Percentiles rank a stretch among this genome's conserved stretches.
These are phyloP conservation scores for Penicillium arizonense DNA, from an alignment of 495 filamentous ascomycete species.

Conservation along the genomic window DNA sequence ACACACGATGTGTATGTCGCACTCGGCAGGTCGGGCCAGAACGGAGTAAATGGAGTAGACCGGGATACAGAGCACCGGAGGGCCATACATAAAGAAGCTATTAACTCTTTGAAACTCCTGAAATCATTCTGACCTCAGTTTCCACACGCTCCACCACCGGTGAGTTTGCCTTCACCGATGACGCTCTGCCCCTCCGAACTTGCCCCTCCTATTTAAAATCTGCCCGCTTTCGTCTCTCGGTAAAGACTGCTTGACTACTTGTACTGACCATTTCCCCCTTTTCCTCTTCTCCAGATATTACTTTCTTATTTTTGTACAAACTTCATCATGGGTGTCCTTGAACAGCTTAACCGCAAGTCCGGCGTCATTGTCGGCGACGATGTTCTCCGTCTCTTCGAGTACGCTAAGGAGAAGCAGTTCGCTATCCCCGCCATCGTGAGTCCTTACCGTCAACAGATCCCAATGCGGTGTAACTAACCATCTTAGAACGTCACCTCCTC, in stretches of 20 bases:
- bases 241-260: conserved; percentile 14
- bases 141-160: conserved; percentile 19
- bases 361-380: conserved; percentile 89
- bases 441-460: conserved; percentile 5
- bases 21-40: background rate
- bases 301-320: conserved; percentile 7
- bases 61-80: background rate
- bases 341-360: conserved; percentile 70
- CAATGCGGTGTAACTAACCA: background rate
- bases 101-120: conserved; percentile 4
- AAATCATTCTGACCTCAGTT: conserved; percentile 31
- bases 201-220: conserved; percentile 19
- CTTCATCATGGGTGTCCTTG: conserved; percentile 60
- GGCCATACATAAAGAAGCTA: conserved; percentile 5
- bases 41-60: conserved; percentile 1
- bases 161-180: conserved; percentile 28
- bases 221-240: conserved; percentile 31
- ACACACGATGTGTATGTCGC: too few relatives aligned
- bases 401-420: conserved; percentile 79
- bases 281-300: conserved; percentile 10
- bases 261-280: conserved; percentile 9
- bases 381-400: conserved; percentile 74
- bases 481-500: conserved; percentile 81
- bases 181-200: conserved; percentile 26
- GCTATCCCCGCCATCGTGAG: conserved; percentile 88